Conservation (phyloP, 805 yeast species). For the Candida taoyuanica region DNA sequence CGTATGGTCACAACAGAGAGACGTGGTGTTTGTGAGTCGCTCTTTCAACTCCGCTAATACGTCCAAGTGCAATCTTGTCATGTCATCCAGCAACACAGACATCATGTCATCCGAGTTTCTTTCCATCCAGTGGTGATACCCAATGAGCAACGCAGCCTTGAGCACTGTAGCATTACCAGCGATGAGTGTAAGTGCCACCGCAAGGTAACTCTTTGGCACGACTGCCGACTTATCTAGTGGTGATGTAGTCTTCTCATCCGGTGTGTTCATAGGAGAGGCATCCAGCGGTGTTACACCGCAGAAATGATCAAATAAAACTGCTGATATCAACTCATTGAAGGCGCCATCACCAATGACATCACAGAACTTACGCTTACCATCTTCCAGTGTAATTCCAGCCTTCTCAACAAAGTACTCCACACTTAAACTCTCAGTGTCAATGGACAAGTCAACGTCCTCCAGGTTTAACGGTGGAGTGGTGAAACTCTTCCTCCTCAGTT, state of each 20-base stretch:
- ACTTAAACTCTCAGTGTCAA: conserved; percentile 1
- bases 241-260: conserved; percentile 5
- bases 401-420: conserved; percentile 11
- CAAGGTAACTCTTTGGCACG: conserved; percentile 1
- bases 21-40: conserved; percentile 6
- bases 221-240: conserved; percentile 1
- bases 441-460: conserved; percentile 4
- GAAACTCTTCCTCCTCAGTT: not conserved
- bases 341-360: conserved; percentile 6
- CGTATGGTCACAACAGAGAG: conserved; percentile 17
- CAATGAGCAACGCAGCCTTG: conserved; percentile 10
- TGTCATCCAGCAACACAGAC: conserved; percentile 5
- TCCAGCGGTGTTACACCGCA: conserved; percentile 11
- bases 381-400: conserved; percentile 11
- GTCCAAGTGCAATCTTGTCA: conserved; percentile 8
- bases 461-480: not conserved
- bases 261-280: conserved; percentile 1
- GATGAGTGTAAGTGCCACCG: conserved; percentile 12
- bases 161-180: conserved; percentile 16
- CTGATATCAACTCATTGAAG: conserved; percentile 9
- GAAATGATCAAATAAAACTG: conserved; percentile 9
- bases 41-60: conserved; percentile 12
- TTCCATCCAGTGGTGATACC: conserved; percentile 9
- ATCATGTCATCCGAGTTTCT: conserved; percentile 6
- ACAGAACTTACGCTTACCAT: conserved; percentile 10